A percentile compares a stretch with the other conserved stretches of the same genome.
These are phyloP conservation scores for Sarocladium kiliense DNA, from an alignment of 2,329 filamentous ascomycete species.

Conservation along the genomic window DNA sequence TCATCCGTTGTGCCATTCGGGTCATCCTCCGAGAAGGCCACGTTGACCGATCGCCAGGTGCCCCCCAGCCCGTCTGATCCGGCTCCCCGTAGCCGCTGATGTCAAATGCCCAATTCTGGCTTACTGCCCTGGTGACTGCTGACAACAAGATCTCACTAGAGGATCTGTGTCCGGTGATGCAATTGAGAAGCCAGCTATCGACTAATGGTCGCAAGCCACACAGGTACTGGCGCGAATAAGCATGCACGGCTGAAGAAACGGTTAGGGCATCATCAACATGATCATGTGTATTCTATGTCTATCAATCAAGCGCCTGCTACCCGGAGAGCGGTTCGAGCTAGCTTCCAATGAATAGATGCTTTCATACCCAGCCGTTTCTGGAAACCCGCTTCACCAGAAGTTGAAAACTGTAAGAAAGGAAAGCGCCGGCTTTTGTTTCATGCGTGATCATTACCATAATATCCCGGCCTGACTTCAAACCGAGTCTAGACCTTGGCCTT, in stretches of 20 bases:
- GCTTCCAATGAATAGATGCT: neutral
- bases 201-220: neutral
- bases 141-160: neutral
- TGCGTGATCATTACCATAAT: neutral
- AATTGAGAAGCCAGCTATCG: neutral
- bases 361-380: neutral
- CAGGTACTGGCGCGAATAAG: neutral
- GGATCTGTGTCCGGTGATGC: neutral
- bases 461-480: too few species aligned
- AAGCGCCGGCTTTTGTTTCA: neutral
- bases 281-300: neutral
- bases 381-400: neutral
- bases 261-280: neutral
- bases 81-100: neutral
- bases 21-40: slow-evolving; percentile 9
- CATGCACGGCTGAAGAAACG: neutral
- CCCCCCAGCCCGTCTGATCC: neutral
- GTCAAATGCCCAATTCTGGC: neutral
- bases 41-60: neutral
- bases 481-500: neutral
- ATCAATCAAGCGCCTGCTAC: neutral
- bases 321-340: neutral
- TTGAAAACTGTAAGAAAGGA: neutral
- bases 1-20: slow-evolving; percentile 1
- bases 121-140: neutral